Percentiles rank a stretch among this genome's conserved stretches.
phyloP scores from a whole-genome alignment of 2,329 filamentous ascomycete species.

The Microsporum canis region DNA sequence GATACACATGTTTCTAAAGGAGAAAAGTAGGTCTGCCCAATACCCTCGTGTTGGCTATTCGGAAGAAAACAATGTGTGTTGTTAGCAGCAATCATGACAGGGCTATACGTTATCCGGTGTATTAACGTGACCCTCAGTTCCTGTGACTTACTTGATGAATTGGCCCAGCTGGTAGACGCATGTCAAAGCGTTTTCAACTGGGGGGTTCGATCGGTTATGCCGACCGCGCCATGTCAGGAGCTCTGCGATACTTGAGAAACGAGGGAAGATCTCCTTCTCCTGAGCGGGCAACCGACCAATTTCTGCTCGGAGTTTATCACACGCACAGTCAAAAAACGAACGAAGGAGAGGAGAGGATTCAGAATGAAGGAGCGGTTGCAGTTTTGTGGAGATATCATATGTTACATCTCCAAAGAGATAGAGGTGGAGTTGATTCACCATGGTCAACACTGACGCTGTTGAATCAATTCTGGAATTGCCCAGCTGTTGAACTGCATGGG shows the following conservation, averaged over 20 bases:
- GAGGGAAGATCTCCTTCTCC: not conserved
- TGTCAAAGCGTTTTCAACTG: not conserved
- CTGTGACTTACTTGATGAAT: not conserved
- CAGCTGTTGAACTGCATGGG: not conserved
- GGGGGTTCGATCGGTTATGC: not conserved
- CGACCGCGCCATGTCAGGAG: not conserved
- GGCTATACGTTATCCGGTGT: not conserved
- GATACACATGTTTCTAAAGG: constrained; percentile 10
- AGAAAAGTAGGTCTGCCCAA: not conserved
- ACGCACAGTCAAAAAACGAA: not conserved
- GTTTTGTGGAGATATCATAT: constrained; percentile 9
- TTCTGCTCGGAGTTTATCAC: not conserved
- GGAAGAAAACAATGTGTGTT: not conserved
- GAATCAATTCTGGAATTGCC: not conserved
- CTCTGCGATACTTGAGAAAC: constrained; percentile 3
- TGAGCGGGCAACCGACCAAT: not conserved
- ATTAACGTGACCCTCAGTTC: not conserved
- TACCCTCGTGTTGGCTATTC: not conserved
- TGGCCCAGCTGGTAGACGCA: not conserved
- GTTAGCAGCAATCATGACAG: not conserved
- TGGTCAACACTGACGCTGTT: not conserved
- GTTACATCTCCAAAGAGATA: constrained; percentile 18
- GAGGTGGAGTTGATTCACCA: constrained; percentile 12
- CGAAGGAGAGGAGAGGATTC: not conserved
- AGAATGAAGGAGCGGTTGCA: not conserved